Evolutionary conservation across 495 filamentous ascomycete species (phyloP).

Genomic region (Xylaria flabelliformis): DNA sequence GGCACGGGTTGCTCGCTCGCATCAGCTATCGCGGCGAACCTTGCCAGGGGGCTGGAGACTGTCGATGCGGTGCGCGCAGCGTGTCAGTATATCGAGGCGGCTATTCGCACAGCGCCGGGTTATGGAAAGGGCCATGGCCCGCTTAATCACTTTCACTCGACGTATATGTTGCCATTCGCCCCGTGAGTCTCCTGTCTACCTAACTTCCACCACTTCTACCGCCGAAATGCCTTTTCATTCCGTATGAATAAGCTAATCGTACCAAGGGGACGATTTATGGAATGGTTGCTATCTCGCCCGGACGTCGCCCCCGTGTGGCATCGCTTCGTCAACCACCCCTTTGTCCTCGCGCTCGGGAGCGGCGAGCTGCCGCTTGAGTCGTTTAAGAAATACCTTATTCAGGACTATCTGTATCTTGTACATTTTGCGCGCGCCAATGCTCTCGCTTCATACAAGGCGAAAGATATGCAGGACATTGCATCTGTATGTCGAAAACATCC

Average conservation of each 20-base stretch:
- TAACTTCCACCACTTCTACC: not conserved
- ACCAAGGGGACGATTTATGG: conserved; percentile 78
- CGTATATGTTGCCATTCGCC: conserved; percentile 77
- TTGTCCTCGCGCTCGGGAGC: conserved; percentile 76
- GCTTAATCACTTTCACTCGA: conserved; percentile 92
- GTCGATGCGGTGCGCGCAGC: conserved; percentile 70
- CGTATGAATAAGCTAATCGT: conserved; percentile 17
- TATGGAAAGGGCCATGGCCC: conserved; percentile 85
- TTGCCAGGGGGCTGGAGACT: conserved; percentile 67
- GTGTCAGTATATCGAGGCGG: conserved; percentile 81
- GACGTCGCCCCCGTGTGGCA: conserved; percentile 77
- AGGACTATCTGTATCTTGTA: conserved; percentile 89
- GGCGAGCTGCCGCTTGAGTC: conserved; percentile 72
- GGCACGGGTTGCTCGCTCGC: conserved; percentile 95
- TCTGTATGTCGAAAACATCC: conserved; percentile 47
- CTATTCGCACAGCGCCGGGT: conserved; percentile 75
- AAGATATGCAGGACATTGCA: conserved; percentile 72
- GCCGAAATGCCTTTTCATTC: not conserved
- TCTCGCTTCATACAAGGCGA: conserved; percentile 81
- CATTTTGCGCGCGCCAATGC: conserved; percentile 88
- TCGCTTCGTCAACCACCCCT: conserved; percentile 76
- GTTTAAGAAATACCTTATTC: conserved; percentile 86
- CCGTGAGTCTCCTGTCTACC: conserved; percentile 62
- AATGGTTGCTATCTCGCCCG: conserved; percentile 77
- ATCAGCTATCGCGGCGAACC: conserved; percentile 89